Evolutionary conservation across 2,329 filamentous ascomycete species (phyloP).

Genomic region (Fusarium sp.): DNA sequence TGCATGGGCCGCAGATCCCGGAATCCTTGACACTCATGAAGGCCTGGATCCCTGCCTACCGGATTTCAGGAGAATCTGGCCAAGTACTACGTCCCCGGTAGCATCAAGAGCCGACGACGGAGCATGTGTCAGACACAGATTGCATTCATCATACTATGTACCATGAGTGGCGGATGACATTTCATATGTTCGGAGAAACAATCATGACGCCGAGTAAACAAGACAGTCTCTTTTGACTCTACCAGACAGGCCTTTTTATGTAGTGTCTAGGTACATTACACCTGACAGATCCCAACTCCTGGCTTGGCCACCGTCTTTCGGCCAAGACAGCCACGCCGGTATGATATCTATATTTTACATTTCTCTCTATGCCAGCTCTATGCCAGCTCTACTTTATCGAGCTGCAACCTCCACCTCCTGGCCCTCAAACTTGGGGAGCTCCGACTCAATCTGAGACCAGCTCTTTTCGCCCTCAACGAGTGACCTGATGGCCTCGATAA

Average conservation of each 20-base stretch:
- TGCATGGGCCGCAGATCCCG: slow-evolving; percentile 24
- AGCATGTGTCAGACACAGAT: slow-evolving; percentile 3
- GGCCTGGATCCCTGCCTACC: slow-evolving; percentile 18
- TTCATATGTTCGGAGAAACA: not conserved
- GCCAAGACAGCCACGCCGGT: slow-evolving; percentile 7
- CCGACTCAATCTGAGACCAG: slow-evolving; percentile 77
- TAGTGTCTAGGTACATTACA: slow-evolving; percentile 20
- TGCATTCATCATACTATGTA: not conserved
- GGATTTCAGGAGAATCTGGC: slow-evolving; percentile 17
- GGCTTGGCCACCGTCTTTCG: slow-evolving; percentile 6
- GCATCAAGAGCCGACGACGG: not conserved
- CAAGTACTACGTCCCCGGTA: not conserved
- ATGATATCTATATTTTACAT: slow-evolving; percentile 39
- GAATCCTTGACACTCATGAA: slow-evolving; percentile 16
- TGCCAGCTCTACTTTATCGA: slow-evolving; percentile 43
- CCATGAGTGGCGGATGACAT: not conserved
- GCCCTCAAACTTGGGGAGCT: slow-evolving; percentile 86
- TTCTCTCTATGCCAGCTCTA: slow-evolving; percentile 16
- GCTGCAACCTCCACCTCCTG: slow-evolving; percentile 69
- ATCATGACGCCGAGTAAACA: not conserved
- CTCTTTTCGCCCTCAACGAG: slow-evolving; percentile 61
- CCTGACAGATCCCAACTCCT: slow-evolving; percentile 25
- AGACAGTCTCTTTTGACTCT: slow-evolving; percentile 11
- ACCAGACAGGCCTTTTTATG: slow-evolving; percentile 13
- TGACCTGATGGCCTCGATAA: slow-evolving; percentile 78